Base-by-base conservation (phyloP, 495 filamentous ascomycete species). In the Aspergillus sparsus region DNA sequence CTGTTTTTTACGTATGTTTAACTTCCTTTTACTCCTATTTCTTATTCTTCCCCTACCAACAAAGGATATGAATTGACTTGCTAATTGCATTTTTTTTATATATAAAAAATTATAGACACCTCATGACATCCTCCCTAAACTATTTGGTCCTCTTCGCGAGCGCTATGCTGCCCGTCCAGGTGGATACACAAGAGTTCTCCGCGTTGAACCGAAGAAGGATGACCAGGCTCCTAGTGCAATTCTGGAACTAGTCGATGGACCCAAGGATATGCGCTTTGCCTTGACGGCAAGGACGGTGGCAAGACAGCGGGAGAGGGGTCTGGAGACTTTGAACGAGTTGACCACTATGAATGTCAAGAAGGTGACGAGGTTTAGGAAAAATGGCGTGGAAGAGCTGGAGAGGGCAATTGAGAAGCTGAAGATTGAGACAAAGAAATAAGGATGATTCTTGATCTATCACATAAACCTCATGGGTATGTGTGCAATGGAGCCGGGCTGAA, bases 201-300 rank as follows among this genome's bases (percentile, higher is more conserved):
- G 91, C 51, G 89, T 94, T 57, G 93, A 97, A 72, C 85, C 86
- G 33, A 79, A 84, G 62, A 74, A 81, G 55, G 69, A 83, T 61
- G 92, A 96, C 69, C 90, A 96, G 77, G 93, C 90, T 4, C 81
- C 86, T 36, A 89, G 85, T 18, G 94, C 94, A 0, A 95, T 98
- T 64, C 84, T 98, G n/a, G 94, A 98, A 74, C 82, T 98, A 11
- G 92, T 98, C 46, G 94, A 98, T 71, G 93, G 93, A 44, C 93
- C 92, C 13, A 89, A 87, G 73, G 94, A 98, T 75, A 91, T 96
- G 83, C 88, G 93, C 2, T 98, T 98, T 77, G 88, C 89, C 54
- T 85, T 97, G 80, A 96, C 92, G 13, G 94, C 94, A 5, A 84
- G 84, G 49, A 86, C 89, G 0, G 77, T 98, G 0, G 89, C 87